Base-by-base conservation (phyloP, 1,284 basidiomycete genomes). In the Ceratobasidium papillatum region DNA sequence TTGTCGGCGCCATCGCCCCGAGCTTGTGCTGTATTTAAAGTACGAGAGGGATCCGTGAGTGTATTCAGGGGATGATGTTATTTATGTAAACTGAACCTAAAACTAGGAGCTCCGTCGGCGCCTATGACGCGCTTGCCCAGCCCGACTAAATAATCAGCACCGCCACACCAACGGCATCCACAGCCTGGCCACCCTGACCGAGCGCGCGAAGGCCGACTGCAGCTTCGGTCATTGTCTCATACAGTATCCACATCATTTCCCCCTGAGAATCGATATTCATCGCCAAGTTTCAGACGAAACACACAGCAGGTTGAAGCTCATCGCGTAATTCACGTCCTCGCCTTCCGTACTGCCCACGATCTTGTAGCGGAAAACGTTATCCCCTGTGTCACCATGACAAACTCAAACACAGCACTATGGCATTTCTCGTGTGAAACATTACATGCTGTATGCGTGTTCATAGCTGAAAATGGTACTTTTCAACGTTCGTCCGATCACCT, bases 1-100 rank as follows among this genome's bases (percentile, higher is more conserved):
- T 69, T 11, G 66, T 71, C 9, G 66, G 66, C 43, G 66, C 41
- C 66, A 71, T 71, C 19, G 47, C 63, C 65, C 34, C 51, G 2
- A 49, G 58, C 1, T 11, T 45, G 25, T 11, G 56, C n/a, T 17
- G 59, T 43, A 25, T 62, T 58, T 58, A 58, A n/a, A 36, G 34
- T 38, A 32, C 25, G 11, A 32, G 52, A 58, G 52, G 52, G 52
- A 54, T 54, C 52, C 1, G 27, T 8, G 30, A 38, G 2, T 58
- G 56, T 58, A 58, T 58, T 38, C 56, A 19, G 56, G 1, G 56
- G 52, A 54, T 58, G 56, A 58, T 8, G 56, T 36, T 58, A 58
- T 58, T 58, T 58, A 58, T 58, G 56, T 54, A 54, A 58, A 11
- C 56, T 14, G 32, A 58, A n/a, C 7, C 56, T 27, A 38, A 36